These are phyloP conservation scores for Eleusine coracana DNA, from an alignment of 176 grass and related monocot genomes.

Conservation along the genomic window DNA sequence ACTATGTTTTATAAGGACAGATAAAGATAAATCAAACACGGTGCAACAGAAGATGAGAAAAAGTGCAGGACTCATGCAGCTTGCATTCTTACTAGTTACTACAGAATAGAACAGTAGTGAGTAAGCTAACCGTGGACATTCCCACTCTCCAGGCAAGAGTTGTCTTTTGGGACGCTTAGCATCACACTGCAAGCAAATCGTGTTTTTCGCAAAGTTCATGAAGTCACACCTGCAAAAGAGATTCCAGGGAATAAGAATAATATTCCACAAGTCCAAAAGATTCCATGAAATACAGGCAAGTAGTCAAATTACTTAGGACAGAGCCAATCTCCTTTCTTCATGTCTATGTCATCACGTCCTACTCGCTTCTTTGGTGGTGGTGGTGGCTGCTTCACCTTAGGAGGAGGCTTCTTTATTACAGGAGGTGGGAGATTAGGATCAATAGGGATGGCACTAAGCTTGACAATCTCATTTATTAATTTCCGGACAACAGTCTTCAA, in stretches of 20 bases:
- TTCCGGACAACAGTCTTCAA: conserved; percentile 77
- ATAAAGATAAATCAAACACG: conserved; percentile 14
- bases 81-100: conserved; percentile 4
- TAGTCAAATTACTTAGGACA: conserved; percentile 78
- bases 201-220: conserved; percentile 98
- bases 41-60: conserved; percentile 19
- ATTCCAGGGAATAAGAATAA: conserved; percentile 39
- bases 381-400: conserved; percentile 87
- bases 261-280: conserved; percentile 34
- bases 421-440: conserved; percentile 89
- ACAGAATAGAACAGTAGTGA: conserved; percentile 11
- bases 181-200: conserved; percentile 87
- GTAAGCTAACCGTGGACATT: conserved; percentile 79
- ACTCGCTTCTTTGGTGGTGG: conserved; percentile 86
- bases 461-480: conserved; percentile 85
- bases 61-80: conserved; percentile 8
- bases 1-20: conserved; percentile 1
- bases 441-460: conserved; percentile 74
- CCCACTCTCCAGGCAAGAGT: conserved; percentile 95
- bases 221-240: conserved; percentile 88
- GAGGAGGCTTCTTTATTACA: conserved; percentile 68
- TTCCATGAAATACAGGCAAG: conserved; percentile 39
- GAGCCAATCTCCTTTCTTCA: conserved; percentile 99
- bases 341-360: conserved; percentile 94
- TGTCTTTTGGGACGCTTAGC: conserved; percentile 88